A percentile compares a stretch with the other conserved stretches of the same genome.
These are phyloP conservation scores for Nicotiana rustica DNA, from an alignment of 305 asterid genomes.

Conservation along the genomic window DNA sequence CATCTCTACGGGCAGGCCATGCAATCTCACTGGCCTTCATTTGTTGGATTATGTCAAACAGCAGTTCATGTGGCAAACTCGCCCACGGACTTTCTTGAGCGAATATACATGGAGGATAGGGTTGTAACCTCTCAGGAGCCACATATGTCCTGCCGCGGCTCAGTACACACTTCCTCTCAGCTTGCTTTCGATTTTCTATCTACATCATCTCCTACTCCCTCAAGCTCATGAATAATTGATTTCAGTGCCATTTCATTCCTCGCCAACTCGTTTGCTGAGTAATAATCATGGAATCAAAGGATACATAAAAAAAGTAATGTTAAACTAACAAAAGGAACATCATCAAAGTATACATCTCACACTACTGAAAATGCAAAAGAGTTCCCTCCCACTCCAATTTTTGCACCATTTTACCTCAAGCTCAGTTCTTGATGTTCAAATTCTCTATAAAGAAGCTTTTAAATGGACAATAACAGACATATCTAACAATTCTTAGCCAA, in stretches of 20 bases:
- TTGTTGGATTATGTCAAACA: conserved; percentile 42
- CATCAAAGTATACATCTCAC: not conserved
- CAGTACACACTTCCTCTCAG: not conserved
- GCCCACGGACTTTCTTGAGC: conserved; percentile 64
- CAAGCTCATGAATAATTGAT: not conserved
- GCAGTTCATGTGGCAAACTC: conserved; percentile 65
- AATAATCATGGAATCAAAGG: not conserved
- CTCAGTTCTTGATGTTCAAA: not conserved
- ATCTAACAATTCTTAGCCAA: conserved; percentile 24
- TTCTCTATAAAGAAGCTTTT: not conserved
- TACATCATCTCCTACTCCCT: not conserved
- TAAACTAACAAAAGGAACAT: conserved; percentile 26
- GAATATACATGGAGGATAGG: conserved; percentile 41
- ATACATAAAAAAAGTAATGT: not conserved
- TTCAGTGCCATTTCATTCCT: not conserved
- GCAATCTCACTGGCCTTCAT: conserved; percentile 12
- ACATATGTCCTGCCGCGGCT: conserved; percentile 8
- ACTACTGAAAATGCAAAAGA: not conserved
- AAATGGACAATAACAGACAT: not conserved
- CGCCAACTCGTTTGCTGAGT: not conserved
- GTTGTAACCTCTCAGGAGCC: conserved; percentile 47
- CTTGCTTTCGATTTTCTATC: not conserved
- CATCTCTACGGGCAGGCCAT: not conserved
- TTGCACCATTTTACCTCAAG: not conserved
- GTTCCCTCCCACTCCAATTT: not conserved